Percentiles rank a stretch among this genome's conserved stretches.
Conservation (phyloP, 129 eudicot genomes). For the Mikania micrantha region DNA sequence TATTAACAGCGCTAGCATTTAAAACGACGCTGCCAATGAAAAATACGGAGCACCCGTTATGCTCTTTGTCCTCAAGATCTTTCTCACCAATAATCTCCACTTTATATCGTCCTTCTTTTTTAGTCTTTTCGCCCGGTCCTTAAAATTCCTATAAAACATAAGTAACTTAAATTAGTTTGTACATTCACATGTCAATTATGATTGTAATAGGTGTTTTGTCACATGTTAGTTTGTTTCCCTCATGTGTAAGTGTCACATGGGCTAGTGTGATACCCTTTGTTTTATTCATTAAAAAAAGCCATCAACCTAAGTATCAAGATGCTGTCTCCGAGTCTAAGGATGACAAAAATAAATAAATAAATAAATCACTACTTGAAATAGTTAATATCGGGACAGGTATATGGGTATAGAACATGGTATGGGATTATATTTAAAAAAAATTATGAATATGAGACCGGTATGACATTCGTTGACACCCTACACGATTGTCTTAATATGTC, state of each 20-base stretch:
- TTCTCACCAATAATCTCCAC: conserved; percentile 85
- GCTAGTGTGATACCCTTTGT: background rate
- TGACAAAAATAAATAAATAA: no score
- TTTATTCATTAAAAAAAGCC: no score
- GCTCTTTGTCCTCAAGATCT: conserved; percentile 84
- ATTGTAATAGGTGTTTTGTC: background rate
- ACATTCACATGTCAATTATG: conserved; percentile 6
- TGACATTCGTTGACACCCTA: no score
- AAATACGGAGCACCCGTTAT: conserved; percentile 90
- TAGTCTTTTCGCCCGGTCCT: conserved; percentile 40
- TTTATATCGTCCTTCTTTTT: conserved; percentile 79
- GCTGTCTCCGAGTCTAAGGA: no score
- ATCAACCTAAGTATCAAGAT: no score
- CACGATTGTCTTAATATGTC: no score
- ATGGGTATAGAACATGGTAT: no score
- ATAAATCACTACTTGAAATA: no score
- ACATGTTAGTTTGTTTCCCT: conserved; percentile 8
- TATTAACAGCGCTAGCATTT: conserved; percentile 15
- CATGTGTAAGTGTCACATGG: conserved; percentile 9
- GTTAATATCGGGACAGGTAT: no score
- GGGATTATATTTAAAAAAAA: no score
- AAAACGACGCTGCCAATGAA: conserved; percentile 43
- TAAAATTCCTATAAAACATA: conserved; percentile 47
- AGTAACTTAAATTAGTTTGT: background rate
- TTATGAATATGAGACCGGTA: no score